Evolutionary conservation across 1,284 basidiomycete species (phyloP).

Genomic region (Xerocomus cyaneibrunnescens): DNA sequence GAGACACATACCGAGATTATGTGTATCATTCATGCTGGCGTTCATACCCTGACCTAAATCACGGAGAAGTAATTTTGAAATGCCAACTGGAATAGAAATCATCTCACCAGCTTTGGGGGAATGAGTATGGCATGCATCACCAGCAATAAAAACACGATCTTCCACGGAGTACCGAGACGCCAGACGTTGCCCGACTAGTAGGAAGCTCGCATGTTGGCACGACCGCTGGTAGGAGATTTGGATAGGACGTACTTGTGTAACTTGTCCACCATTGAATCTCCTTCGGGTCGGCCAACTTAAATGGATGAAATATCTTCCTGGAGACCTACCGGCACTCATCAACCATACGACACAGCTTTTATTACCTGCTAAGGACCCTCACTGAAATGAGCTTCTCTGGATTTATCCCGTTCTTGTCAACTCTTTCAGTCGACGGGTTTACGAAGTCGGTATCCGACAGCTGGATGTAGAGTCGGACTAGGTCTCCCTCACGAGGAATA

Average conservation of each 20-base stretch:
- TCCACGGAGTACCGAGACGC: conserved; percentile 63
- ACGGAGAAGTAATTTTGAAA: not conserved
- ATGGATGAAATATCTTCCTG: conserved; percentile 66
- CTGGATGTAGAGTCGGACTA: conserved; percentile 76
- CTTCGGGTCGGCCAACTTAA: conserved; percentile 57
- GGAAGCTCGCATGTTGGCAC: not conserved
- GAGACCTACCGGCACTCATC: conserved; percentile 46
- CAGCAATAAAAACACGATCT: conserved; percentile 76
- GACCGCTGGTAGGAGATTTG: not conserved
- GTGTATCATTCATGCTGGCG: conserved; percentile 80
- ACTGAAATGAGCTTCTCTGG: conserved; percentile 64
- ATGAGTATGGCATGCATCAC: conserved; percentile 44
- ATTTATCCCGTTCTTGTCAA: conserved; percentile 61
- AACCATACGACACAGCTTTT: not conserved
- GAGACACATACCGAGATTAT: conserved; percentile 43
- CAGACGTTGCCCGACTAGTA: conserved; percentile 68
- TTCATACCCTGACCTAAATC: conserved; percentile 59
- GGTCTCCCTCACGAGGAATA: conserved; percentile 73
- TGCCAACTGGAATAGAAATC: not conserved
- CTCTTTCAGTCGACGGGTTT: conserved; percentile 45
- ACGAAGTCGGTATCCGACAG: conserved; percentile 52
- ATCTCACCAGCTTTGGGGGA: conserved; percentile 63
- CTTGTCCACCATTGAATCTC: conserved; percentile 80
- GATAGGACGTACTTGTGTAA: conserved; percentile 57
- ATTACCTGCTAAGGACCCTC: conserved; percentile 6